Base-by-base conservation (phyloP, 805 yeast genomes). In the Yamadazyma scolyti region DNA sequence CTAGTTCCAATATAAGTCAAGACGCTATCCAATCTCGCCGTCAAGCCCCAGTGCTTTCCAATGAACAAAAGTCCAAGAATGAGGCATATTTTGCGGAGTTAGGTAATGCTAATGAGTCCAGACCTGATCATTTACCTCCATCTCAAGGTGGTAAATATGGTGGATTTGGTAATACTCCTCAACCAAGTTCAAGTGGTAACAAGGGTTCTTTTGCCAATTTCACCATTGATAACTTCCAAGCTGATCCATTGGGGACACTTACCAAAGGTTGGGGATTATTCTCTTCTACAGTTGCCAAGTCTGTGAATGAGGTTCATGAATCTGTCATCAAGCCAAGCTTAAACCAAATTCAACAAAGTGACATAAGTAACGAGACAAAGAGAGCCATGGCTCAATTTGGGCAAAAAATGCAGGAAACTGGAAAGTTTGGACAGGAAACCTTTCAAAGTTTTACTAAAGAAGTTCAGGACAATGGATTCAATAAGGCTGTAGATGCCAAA, bases 321-420 rank as follows among this genome's bases (percentile, higher is more conserved):
- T 61, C 79, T 6, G 95, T 88, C 30, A 88, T 93, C 43, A 86
- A 85, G 53, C 98, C 98, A n/a, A 78, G 93, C 27, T 71, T 87
- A 53, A 79, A 78, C 51, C 88, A 83, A 50, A 69, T 93, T 45
- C 68, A 63, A 39, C 87, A 79, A 39, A 77, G 84, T 40, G 97
- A 93, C 37, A 57, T 85, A 25, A 77, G 94, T 15, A 66, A 61
- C 33, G 95, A 87, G 50, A 93, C 97, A 4, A 78, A 74, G 41
- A 76, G 87, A 45, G 97, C 97, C n/a, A 85, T 95, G 74, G 81
- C 86, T 37, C 97, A 93, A 65, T 93, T 90, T 63, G 96, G 97
- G 28, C 95, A 85, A 53, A 87, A 79, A 51, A 83, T 90, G 64
- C 95, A 84, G 54, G 94, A 88, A 44, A 86, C 96, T 1, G 83